A percentile compares a stretch with the other conserved stretches of the same genome.
These are phyloP conservation scores for Decorospora gaudefroyi DNA, from an alignment of 2,329 filamentous ascomycete genomes.

Conservation along the genomic window DNA sequence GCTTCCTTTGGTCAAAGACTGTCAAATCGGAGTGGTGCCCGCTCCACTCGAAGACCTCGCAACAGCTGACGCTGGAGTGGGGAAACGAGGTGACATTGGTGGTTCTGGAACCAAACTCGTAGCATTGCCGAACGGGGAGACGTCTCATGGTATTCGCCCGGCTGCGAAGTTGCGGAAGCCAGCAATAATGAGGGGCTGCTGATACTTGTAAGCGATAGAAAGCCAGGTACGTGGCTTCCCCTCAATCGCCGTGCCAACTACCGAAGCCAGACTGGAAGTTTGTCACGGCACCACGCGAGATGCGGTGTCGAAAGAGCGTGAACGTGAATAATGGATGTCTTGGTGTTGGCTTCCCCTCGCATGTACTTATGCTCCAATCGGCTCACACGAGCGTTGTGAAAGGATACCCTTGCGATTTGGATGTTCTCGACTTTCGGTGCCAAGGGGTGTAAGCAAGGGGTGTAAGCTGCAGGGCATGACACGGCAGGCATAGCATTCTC, in stretches of 20 bases:
- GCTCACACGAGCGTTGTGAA: constrained; percentile 15
- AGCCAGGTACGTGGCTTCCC: constrained; percentile 33
- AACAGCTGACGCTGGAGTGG: constrained; percentile 30
- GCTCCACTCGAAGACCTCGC: constrained; percentile 7
- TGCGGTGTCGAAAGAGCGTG: neutral
- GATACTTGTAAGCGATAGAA: constrained; percentile 5
- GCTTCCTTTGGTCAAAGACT: constrained; percentile 1
- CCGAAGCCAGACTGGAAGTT: constrained; percentile 12
- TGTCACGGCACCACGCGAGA: neutral
- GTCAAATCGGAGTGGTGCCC: constrained; percentile 12
- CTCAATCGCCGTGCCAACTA: constrained; percentile 29
- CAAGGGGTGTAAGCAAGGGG: constrained; percentile 12
- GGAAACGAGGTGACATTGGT: constrained; percentile 19
- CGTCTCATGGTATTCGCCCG: constrained; percentile 27
- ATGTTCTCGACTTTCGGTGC: constrained; percentile 24
- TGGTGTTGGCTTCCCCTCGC: constrained; percentile 11
- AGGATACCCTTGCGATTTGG: constrained; percentile 16
- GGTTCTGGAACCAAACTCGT: constrained; percentile 26
- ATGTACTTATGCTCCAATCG: constrained; percentile 24
- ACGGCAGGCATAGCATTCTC: constrained; percentile 16
- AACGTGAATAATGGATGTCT: neutral
- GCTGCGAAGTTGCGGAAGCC: constrained; percentile 2
- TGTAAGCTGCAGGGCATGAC: constrained; percentile 24
- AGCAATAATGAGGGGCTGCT: neutral
- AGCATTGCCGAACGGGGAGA: constrained; percentile 15